Conservation (phyloP, 2,329 filamentous ascomycete species). For the Hypoxylon sp. region DNA sequence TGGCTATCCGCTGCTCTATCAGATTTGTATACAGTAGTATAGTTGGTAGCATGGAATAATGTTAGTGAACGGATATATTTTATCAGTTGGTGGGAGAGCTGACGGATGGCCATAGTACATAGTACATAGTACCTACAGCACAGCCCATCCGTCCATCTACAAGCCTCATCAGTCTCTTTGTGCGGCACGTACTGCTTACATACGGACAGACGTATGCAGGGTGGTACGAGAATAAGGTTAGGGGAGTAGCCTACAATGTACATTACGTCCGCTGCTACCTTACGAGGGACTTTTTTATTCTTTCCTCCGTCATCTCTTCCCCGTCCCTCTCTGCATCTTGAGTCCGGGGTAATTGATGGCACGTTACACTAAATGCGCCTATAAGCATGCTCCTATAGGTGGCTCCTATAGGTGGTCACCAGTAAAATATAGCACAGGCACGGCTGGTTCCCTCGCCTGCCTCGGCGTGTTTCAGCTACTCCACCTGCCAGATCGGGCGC, state of each 20-base stretch:
- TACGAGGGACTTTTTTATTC: too few species aligned
- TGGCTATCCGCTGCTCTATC: not conserved
- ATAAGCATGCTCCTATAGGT: too few species aligned
- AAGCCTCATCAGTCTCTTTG: too few species aligned
- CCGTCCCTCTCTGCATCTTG: too few species aligned
- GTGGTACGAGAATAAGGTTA: not conserved
- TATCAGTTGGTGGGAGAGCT: too few species aligned
- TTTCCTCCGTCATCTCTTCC: too few species aligned
- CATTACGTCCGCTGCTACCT: too few species aligned
- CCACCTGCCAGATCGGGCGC: slow-evolving; percentile 41
- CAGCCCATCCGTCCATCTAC: too few species aligned
- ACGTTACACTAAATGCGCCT: slow-evolving; percentile 40
- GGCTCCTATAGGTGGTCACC: not conserved
- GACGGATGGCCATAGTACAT: too few species aligned
- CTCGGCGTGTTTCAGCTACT: slow-evolving; percentile 40
- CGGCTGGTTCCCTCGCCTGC: slow-evolving; percentile 34
- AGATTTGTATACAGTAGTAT: not conserved
- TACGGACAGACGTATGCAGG: not conserved
- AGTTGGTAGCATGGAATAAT: not conserved
- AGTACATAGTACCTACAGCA: too few species aligned
- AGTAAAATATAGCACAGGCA: slow-evolving; percentile 17
- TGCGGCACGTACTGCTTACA: not conserved
- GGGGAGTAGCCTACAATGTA: too few species aligned
- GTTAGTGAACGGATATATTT: not conserved
- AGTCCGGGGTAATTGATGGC: slow-evolving; percentile 37